These are phyloP conservation scores for Ensete glaucum DNA, from an alignment of 176 grass and related monocot species.

Conservation along the genomic window DNA sequence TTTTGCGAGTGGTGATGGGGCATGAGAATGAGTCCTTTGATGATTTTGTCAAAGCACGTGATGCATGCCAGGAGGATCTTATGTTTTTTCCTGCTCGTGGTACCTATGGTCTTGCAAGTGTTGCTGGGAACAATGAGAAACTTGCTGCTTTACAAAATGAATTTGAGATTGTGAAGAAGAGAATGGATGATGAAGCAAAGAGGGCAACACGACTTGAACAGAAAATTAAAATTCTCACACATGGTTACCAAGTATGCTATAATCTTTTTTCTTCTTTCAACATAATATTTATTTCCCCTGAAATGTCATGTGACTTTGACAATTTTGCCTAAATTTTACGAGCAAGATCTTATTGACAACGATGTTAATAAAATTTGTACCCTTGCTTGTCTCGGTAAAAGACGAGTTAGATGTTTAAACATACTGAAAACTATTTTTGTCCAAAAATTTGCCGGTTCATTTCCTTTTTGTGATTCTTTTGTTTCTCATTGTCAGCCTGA, in stretches of 20 bases:
- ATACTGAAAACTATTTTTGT: no score
- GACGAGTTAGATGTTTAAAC: no score
- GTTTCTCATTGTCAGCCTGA: background rate
- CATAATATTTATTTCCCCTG: background rate
- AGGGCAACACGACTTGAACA: slow-evolving; percentile 79
- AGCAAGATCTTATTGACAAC: background rate
- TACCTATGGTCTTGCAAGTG: slow-evolving; percentile 75
- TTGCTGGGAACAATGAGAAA: slow-evolving; percentile 73
- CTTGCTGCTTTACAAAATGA: slow-evolving; percentile 65
- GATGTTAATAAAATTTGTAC: background rate
- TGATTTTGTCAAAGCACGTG: slow-evolving; percentile 74
- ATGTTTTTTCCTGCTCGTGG: slow-evolving; percentile 67
- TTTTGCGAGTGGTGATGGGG: slow-evolving; percentile 65
- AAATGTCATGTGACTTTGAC: background rate
- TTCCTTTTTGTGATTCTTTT: background rate
- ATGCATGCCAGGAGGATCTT: slow-evolving; percentile 90
- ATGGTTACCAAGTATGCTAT: slow-evolving; percentile 75
- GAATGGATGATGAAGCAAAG: slow-evolving; percentile 89
- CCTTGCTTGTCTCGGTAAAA: no score
- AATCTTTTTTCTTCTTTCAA: background rate
- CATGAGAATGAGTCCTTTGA: slow-evolving; percentile 78
- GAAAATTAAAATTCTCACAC: slow-evolving; percentile 88
- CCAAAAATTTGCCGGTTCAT: background rate
- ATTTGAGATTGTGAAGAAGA: slow-evolving; percentile 81
- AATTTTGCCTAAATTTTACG: background rate